Base-by-base conservation (phyloP, 768 basidiomycete genomes). In the Hygrocybe punicea region DNA sequence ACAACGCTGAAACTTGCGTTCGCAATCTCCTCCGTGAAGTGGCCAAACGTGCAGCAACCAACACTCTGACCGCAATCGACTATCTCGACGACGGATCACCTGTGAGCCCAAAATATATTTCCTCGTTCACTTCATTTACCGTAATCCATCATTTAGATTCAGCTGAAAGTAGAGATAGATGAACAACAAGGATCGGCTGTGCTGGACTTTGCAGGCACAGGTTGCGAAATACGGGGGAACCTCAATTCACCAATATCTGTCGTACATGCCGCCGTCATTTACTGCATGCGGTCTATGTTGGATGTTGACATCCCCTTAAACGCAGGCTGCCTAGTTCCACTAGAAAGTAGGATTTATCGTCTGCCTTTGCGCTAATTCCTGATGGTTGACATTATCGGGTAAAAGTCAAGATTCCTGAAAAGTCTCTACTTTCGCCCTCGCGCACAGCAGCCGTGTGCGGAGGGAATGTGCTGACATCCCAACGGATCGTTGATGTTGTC, bases 401-500 rank as follows among this genome's bases (percentile, higher is more conserved):
- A 36, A 44, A 60, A 87, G 90, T 98, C 60, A 84, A 78, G 60
- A 88, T 96, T 36, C 94, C 95, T 0, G 69, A 77, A n/a, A 85
- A 84, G 55, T 89, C 87, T 1, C 69, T 97, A 11, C 76, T 98
- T 25, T 81, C 85, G 5, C 95, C 94, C 0, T 89, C 89, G 11
- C 82, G 83, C 44, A 93, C 90, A 0, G 91, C 90, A 9, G 95
- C 94, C 0, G 93, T 96, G 5, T 95, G 93, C 60, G 93, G 90
- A 29, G 94, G 94, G 10, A 98, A 97, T 66, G 93, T 95, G 2
- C 74, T 92, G 45, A 94, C 93, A 3, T 90, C 87, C 5, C 94
- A 96, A 66, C 80, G 95, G n/a, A 91, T 96, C 45, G 91, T 95
- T 2, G 95, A 98, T 66, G 93, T 95, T 2, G 89, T 98, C 34